Base-by-base conservation (phyloP, 1,139 yeast species). In the Scheffersomyces cryptocercus region DNA sequence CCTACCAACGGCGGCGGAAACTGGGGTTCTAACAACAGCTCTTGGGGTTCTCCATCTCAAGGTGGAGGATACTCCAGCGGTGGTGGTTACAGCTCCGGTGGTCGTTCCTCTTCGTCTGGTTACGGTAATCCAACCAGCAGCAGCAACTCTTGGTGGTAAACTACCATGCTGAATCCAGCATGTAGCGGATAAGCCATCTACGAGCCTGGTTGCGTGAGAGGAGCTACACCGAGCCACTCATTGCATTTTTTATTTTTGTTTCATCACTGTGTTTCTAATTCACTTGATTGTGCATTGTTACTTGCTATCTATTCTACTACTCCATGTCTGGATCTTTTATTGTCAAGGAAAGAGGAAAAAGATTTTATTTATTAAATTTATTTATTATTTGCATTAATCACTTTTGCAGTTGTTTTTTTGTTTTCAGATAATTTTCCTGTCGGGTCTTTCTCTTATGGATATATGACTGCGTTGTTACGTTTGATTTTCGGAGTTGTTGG, bases 111-210 rank as follows among this genome's bases (percentile, higher is more conserved):
- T 42, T 49, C 64, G 32, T 58, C 59, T 42, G 49, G 55, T 40
- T 68, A 68, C 50, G 75, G 74, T 39, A 68, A 68, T 56, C 68
- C 66, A 48, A 53, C 70, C 28, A 44, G 58, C 42, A 55, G 60
- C 52, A 20, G 26, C 7, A 64, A 60, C 56, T 69, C 75, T 36
- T 71, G 76, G 76, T 72, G 77, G 77, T 72, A 62, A 59, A 35
- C 44, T 35, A 11, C 24, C 26, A 6, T 20, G 26, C 26, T 20
- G 26, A 20, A 20, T 20, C 26, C 26, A 20, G 26, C 26, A 20
- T 20, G 26, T 20, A 20, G 26, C 26, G 6, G 26, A 9, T 20
- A 20, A 20, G 7, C 26, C 26, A 20, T 20, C 26, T 20, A 20
- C 26, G 26, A 20, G 26, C 7, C 26, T 20, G 26, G 26, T 20